Conservation (phyloP, 352 stramenopile genomes). For the Phytophthora pistaciae region DNA sequence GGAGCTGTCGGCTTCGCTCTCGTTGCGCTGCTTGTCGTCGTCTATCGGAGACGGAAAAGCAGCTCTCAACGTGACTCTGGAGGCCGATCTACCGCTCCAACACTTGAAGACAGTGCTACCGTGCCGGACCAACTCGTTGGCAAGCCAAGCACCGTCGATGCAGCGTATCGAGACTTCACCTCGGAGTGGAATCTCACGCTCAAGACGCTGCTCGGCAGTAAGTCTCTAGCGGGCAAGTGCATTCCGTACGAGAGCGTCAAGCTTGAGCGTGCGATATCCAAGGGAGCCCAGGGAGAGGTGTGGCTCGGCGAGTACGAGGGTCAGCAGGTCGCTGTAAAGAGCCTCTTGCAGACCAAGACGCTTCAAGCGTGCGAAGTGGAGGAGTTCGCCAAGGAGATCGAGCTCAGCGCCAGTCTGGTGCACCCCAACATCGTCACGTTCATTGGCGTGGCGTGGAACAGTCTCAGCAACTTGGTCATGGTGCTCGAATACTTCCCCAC, state of each 20-base stretch:
- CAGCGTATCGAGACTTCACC: neutral
- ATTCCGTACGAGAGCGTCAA: neutral
- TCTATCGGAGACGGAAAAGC: neutral
- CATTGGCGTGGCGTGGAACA: neutral
- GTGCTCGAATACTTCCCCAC: neutral
- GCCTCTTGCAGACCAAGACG: neutral
- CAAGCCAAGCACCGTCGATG: neutral
- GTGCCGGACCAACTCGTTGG: neutral
- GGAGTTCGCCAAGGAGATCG: neutral
- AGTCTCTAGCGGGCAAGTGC: neutral
- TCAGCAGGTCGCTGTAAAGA: neutral
- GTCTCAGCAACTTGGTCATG: neutral
- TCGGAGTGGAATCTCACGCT: neutral
- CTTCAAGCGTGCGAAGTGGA: neutral
- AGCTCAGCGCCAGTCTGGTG: neutral
- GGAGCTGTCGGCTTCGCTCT: neutral
- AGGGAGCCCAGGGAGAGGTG: neutral
- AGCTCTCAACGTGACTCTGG: neutral
- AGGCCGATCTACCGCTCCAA: neutral
- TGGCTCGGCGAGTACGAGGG: neutral
- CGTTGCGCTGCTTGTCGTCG: neutral
- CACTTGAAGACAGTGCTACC: neutral
- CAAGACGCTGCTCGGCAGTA: neutral
- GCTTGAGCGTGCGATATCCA: neutral
- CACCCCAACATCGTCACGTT: neutral